phyloP scores from a whole-genome alignment of 1,284 basidiomycete species.

The Leccinum pachyderme region DNA sequence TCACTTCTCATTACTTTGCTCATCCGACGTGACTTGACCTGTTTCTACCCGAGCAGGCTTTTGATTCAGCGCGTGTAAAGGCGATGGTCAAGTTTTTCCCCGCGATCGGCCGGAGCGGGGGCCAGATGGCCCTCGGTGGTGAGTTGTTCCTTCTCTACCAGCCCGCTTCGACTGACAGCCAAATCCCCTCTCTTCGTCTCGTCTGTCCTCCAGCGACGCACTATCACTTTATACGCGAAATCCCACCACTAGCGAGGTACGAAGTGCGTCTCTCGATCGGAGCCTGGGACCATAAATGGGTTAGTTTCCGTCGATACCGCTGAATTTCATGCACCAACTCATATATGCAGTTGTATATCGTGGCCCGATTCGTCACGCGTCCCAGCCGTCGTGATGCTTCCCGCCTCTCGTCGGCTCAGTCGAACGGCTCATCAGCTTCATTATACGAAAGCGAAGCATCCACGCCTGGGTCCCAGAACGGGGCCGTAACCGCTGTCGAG shows the following conservation, averaged over 20 bases:
- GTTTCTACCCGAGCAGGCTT: conserved; percentile 27
- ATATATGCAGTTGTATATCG: conserved; percentile 25
- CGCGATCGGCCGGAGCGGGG: conserved; percentile 60
- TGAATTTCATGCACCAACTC: neutral
- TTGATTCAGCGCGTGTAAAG: conserved; percentile 45
- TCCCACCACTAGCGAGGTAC: conserved; percentile 69
- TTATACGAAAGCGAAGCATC: neutral
- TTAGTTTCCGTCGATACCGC: conserved; percentile 28
- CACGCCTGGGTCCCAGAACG: conserved; percentile 4
- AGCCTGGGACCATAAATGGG: conserved; percentile 88
- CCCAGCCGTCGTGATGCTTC: conserved; percentile 2
- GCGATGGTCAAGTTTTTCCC: conserved; percentile 54
- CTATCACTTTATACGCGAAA: conserved; percentile 76
- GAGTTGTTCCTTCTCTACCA: neutral
- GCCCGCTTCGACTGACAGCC: conserved; percentile 2
- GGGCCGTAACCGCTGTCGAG: conserved; percentile 13
- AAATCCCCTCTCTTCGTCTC: neutral
- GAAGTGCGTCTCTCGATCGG: conserved; percentile 66
- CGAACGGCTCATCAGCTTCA: conserved; percentile 11
- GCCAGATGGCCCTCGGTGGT: conserved; percentile 73
- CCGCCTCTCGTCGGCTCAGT: neutral
- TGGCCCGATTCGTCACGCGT: conserved; percentile 34
- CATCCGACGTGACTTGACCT: neutral
- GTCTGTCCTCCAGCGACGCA: conserved; percentile 53
- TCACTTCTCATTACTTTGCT: neutral